phyloP scores from a whole-genome alignment of 805 yeast species.

The Saturnispora hagleri region DNA sequence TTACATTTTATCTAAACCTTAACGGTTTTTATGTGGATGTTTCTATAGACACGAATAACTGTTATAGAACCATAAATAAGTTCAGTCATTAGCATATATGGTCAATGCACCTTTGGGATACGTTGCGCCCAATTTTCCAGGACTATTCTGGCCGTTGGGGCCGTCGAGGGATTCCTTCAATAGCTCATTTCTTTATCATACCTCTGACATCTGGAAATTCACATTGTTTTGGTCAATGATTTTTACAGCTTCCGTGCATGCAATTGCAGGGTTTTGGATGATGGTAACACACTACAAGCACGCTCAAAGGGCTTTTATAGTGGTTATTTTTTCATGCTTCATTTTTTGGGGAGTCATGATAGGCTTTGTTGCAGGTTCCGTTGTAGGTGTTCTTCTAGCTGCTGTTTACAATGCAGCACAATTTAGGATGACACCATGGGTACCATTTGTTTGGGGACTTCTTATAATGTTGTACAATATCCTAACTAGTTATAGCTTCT shows the following conservation, averaged over 20 bases:
- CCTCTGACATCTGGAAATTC: conserved; percentile 71
- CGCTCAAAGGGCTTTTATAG: conserved; percentile 20
- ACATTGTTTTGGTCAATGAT: conserved; percentile 77
- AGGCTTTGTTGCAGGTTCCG: conserved; percentile 65
- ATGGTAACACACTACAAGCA: conserved; percentile 37
- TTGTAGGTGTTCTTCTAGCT: conserved; percentile 65
- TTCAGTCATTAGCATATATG: conserved; percentile 1
- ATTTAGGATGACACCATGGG: conserved; percentile 90
- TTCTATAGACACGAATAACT: neutral
- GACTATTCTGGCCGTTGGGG: conserved; percentile 62
- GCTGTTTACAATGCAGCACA: conserved; percentile 74
- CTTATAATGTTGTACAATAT: conserved; percentile 60
- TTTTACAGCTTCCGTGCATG: conserved; percentile 52
- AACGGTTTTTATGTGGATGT: neutral
- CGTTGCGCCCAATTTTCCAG: conserved; percentile 69
- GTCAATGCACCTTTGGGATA: conserved; percentile 68
- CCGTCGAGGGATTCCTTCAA: conserved; percentile 26
- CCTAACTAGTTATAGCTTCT: conserved; percentile 53
- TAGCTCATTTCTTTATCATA: conserved; percentile 54
- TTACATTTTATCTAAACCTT: neutral
- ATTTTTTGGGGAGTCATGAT: conserved; percentile 47
- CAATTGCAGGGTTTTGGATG: conserved; percentile 57
- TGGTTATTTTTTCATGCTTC: conserved; percentile 40
- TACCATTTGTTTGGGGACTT: conserved; percentile 77
- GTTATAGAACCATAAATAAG: neutral